Conservation (phyloP, 768 basidiomycete species). For the Arthromyces matolae region DNA sequence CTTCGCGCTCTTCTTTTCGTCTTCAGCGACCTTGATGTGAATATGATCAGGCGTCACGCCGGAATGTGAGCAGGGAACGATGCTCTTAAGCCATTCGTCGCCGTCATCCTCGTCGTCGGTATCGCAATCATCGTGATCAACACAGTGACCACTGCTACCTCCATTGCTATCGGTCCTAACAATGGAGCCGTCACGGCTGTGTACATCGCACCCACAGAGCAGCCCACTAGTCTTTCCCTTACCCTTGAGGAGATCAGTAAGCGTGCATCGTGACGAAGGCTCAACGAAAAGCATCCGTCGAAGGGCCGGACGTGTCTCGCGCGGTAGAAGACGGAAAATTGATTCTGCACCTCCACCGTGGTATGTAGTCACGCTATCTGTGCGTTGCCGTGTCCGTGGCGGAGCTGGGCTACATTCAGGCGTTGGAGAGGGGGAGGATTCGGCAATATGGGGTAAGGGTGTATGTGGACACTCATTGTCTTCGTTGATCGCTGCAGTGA, state of each 20-base stretch:
- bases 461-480: constrained; percentile 5
- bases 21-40: constrained; percentile 70
- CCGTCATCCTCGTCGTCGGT: constrained; percentile 74
- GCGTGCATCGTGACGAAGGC: constrained; percentile 82
- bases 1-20: constrained; percentile 73
- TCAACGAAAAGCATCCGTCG: constrained; percentile 94
- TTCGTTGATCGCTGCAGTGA: constrained; percentile 11
- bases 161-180: constrained; percentile 11
- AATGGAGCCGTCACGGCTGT: constrained; percentile 15
- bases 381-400: constrained; percentile 28
- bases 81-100: constrained; percentile 82
- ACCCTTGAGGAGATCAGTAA: constrained; percentile 87
- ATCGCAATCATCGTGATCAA: constrained; percentile 63
- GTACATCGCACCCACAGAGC: constrained; percentile 70
- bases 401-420: neutral
- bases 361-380: constrained; percentile 60
- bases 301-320: constrained; percentile 86
- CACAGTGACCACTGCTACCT: constrained; percentile 48
- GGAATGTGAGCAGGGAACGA: constrained; percentile 60
- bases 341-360: constrained; percentile 80
- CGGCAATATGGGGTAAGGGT: constrained; percentile 13
- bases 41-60: constrained; percentile 50
- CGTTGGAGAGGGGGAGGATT: constrained; percentile 5
- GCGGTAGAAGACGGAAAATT: constrained; percentile 92
- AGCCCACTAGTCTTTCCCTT: constrained; percentile 69